Base-by-base conservation (phyloP, 768 basidiomycete genomes). In the Lactarius pseudohatsudake region DNA sequence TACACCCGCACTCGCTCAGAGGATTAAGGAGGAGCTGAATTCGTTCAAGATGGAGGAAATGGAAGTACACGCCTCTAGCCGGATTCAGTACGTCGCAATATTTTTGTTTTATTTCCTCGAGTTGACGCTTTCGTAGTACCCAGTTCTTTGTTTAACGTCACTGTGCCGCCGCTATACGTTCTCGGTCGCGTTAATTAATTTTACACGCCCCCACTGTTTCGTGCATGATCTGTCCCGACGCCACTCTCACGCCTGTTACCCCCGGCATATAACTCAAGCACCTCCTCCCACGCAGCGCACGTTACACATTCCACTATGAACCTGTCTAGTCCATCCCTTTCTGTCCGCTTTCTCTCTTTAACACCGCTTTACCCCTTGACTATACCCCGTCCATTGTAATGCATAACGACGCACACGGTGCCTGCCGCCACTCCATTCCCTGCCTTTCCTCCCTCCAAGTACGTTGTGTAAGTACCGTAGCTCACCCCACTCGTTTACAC, bases 21-120 rank as follows among this genome's bases (percentile, higher is more conserved):
- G 90, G 72, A 98, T 99, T 77, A 99, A 99, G 83, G 94, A 96
- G 79, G 94, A 96, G 79, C 81, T 99, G 61, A 99, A 99, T 78
- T 94, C 93, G 64, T 98, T 92, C 79, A 98, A 98, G 83, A 93
- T 98, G 91, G 95, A 96, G 78, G 95, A 98, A 80, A 98, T 99
- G 96, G 94, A 96, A 76, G 95, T 99, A 68, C 96, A 98, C 78
- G 91, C 92, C 72, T 81, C 90, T 59, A 96, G 93, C 78, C 88
- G 93, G 77, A 86, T 92, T 72, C 89, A 97, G 92, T 94, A 76
- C 71, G 92, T 86, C 20, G 13, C 20, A 22, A 47, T 58, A 62
- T 60, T 55, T 58, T 47, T 62, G 34, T 11, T 57, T 47, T 56
- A 45, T 28, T 50, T 64, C 59, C 40, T 15, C 53, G 28, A 64